Conservation (phyloP, 306 rosid genomes). For the barrel medic (Medicago truncatula) region DNA sequence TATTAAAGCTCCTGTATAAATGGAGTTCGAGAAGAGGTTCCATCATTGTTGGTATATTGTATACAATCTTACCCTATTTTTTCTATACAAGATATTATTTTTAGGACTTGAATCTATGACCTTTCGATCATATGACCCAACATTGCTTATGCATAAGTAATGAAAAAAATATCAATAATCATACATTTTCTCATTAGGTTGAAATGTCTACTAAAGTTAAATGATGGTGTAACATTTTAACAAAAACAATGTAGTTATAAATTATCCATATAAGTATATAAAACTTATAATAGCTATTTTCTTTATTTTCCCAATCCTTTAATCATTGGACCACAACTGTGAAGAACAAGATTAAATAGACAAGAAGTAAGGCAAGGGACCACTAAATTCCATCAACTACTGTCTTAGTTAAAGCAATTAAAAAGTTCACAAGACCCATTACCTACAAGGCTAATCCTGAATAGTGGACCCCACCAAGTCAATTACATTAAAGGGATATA, state of each 20-base stretch:
- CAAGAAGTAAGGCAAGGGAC: conserved; percentile 31
- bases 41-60: too few relatives aligned
- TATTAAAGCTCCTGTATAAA: too few relatives aligned
- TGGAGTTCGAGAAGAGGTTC: too few relatives aligned
- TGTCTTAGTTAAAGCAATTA: conserved; percentile 42
- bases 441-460: conserved; percentile 22
- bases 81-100: too few relatives aligned
- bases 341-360: neutral
- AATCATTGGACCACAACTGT: conserved; percentile 36
- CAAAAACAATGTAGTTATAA: neutral
- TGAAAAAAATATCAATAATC: too few relatives aligned
- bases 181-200: neutral
- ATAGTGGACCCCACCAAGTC: conserved; percentile 49
- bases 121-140: too few relatives aligned
- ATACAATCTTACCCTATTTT: too few relatives aligned
- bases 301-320: neutral
- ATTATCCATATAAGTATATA: neutral
- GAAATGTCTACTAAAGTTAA: neutral
- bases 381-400: conserved; percentile 39
- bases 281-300: neutral
- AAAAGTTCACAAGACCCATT: conserved; percentile 37
- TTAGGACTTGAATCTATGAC: too few relatives aligned
- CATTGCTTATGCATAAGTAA: too few relatives aligned
- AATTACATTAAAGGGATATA: conserved; percentile 43
- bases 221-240: neutral